Evolutionary conservation across 306 rosid genomes (phyloP).

Genomic region (Lupinus albus): DNA sequence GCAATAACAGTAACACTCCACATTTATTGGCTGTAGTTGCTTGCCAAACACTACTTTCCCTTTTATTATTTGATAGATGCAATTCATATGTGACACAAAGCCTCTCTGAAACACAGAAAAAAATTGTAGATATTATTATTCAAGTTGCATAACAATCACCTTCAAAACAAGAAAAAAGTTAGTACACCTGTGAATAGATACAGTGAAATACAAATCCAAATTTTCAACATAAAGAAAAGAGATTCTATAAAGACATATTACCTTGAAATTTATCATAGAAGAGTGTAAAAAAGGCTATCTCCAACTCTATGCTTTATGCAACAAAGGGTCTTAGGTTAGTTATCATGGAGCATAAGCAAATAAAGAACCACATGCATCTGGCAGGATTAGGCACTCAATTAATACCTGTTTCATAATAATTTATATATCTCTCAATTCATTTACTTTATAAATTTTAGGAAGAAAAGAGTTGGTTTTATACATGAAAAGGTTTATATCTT

Average conservation of each 20-base stretch:
- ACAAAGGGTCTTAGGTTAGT: conserved; percentile 20
- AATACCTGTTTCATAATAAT: neutral
- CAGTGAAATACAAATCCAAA: conserved; percentile 22
- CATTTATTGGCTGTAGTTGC: conserved; percentile 37
- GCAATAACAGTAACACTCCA: neutral
- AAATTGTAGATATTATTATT: conserved; percentile 1
- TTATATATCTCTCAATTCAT: conserved; percentile 1
- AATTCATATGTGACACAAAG: neutral
- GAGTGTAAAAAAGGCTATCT: neutral
- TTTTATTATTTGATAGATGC: conserved; percentile 36
- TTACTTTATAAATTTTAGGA: neutral
- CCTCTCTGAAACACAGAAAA: conserved; percentile 3
- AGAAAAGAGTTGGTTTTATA: neutral
- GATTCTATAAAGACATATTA: neutral
- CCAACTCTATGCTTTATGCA: conserved; percentile 15
- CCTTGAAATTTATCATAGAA: conserved; percentile 25
- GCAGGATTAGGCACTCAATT: conserved; percentile 2
- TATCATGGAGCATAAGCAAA: conserved; percentile 30
- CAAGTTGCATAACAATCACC: conserved; percentile 18
- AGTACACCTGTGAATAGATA: conserved; percentile 33
- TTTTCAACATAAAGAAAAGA: conserved; percentile 15
- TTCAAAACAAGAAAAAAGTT: conserved; percentile 33
- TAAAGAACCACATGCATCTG: conserved; percentile 9
- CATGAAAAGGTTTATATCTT: conserved; percentile 29
- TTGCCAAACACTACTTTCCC: conserved; percentile 40